Evolutionary conservation across 768 basidiomycete genomes (phyloP).

Genomic region (Sutorius australiensis): DNA sequence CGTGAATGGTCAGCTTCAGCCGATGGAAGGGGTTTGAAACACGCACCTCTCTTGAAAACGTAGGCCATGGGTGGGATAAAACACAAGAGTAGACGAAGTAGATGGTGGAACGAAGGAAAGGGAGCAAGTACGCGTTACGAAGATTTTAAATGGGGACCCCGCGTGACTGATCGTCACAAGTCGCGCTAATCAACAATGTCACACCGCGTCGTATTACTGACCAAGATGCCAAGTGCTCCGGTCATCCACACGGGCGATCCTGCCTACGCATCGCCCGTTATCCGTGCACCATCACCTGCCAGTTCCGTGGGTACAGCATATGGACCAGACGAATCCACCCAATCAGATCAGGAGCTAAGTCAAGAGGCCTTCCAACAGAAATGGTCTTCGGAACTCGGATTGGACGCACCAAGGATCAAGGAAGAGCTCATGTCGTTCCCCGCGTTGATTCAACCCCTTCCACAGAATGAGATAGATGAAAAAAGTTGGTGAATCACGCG

Average conservation of each 20-base stretch:
- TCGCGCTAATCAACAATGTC: constrained; percentile 33
- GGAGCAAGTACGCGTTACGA: constrained; percentile 24
- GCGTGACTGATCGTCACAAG: constrained; percentile 29
- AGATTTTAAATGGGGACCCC: constrained; percentile 28
- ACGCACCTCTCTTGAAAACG: constrained; percentile 58
- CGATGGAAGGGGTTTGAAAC: background rate
- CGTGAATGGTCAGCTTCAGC: constrained; percentile 5
- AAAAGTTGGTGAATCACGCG: constrained; percentile 31
- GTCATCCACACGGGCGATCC: constrained; percentile 33
- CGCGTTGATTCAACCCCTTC: constrained; percentile 32
- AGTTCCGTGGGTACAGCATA: constrained; percentile 48
- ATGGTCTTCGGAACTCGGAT: constrained; percentile 32
- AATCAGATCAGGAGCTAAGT: constrained; percentile 37
- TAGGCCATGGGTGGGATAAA: constrained; percentile 38
- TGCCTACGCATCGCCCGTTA: constrained; percentile 43
- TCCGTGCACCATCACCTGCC: constrained; percentile 44
- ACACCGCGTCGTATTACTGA: constrained; percentile 25
- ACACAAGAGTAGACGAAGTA: constrained; percentile 5
- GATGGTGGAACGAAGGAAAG: constrained; percentile 25
- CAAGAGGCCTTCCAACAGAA: constrained; percentile 37
- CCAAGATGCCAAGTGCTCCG: constrained; percentile 27
- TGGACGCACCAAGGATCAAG: constrained; percentile 35
- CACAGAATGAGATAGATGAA: constrained; percentile 35
- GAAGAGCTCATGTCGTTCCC: constrained; percentile 34
- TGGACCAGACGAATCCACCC: constrained; percentile 42